phyloP scores from a whole-genome alignment of 2,329 filamentous ascomycete genomes.

The Aureobasidium sp. region DNA sequence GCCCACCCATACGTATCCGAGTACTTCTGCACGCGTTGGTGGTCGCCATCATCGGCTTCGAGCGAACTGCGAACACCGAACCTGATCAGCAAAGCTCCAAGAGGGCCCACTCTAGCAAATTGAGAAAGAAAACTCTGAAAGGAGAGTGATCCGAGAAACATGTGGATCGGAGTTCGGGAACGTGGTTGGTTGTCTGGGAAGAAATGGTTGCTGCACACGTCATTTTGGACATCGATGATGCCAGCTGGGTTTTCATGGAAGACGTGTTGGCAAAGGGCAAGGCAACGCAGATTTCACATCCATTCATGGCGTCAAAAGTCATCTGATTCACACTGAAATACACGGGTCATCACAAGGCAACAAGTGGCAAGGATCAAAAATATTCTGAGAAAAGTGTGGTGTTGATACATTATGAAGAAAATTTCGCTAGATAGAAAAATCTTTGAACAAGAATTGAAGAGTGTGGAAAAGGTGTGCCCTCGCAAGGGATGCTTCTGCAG shows the following conservation, averaged over 20 bases:
- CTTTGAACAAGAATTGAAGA: background rate
- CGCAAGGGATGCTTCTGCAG: conserved; percentile 6
- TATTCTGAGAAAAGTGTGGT: background rate
- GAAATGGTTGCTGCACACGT: background rate
- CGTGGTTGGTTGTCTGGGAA: background rate
- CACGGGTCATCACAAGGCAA: background rate
- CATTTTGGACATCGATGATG: conserved; percentile 8
- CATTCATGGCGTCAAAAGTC: background rate
- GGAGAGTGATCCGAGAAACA: background rate
- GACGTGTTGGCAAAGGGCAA: background rate
- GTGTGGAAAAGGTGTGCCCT: background rate
- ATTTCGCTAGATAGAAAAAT: background rate
- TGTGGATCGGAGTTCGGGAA: background rate
- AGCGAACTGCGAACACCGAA: background rate
- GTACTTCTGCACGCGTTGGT: no score
- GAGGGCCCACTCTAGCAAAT: background rate
- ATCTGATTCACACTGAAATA: background rate
- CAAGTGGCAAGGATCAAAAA: background rate
- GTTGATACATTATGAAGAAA: conserved; percentile 1
- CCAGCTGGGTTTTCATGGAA: background rate
- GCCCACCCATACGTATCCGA: no score
- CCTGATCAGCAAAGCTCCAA: background rate
- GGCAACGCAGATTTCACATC: background rate
- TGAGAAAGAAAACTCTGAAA: background rate
- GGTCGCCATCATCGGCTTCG: background rate